Base-by-base conservation (phyloP, 495 filamentous ascomycete species). In the Staphylotrichum longicolle region DNA sequence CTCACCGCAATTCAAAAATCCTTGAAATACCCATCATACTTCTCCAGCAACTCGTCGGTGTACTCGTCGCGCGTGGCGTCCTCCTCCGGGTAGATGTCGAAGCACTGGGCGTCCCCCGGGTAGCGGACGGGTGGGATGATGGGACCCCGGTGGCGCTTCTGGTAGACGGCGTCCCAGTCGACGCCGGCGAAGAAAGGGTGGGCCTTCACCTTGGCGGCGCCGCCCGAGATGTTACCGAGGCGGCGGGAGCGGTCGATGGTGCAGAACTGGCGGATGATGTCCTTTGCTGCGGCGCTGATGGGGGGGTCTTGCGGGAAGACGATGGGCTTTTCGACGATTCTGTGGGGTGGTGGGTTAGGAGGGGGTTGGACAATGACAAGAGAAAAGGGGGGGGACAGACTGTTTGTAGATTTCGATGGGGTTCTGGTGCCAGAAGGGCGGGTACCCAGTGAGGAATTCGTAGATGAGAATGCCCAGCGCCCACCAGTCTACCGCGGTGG, bases 401-500 rank as follows among this genome's bases (percentile, higher is more conserved):
- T 91, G 87, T 75, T 96, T 93, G 77, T 98, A 98, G 58, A 97
- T 96, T 69, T 94, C 92, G 69, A 97, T 94, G 0, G 93, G 92
- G 66, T 94, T 96, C 54, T 91, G 85, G 70, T 96, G 90, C 90
- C 93, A 98, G 74, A 98, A 98, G 3, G 94, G 94, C 6, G 94
- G 94, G 68, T 96, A 95, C 41, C 94, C 94, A 4, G 94, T 91
- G 33, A 97, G 78, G 68, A 98, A 96, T 70, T 98, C 94, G 72
- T 95, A 98, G 57, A 97, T 91, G 54, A 98, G 74, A 64, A 98
- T 96, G 6, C 94, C 94, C 63, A 98, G 79, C 7, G 94, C 95
- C 94, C 94, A 98, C 94, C 94, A 98, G 74, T 98, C 94, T n/a
- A 98, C 94, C 1, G 94, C 93, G 41, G 90, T 91, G 35, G 90